Conservation (phyloP, 768 basidiomycete species). For the Termitomyces sp. region DNA sequence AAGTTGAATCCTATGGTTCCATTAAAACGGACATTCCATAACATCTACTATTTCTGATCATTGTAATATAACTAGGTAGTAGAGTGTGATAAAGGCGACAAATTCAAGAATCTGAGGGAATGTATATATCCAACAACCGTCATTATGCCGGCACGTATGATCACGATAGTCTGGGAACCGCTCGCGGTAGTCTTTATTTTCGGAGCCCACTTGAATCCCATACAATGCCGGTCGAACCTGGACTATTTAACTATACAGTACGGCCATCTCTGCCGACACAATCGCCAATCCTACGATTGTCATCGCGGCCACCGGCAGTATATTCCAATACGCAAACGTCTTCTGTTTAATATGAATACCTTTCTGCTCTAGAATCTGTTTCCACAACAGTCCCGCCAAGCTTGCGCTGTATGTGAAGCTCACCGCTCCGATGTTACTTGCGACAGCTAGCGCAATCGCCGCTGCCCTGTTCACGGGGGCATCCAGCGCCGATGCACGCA, state of each 20-base stretch:
- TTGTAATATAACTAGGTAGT: neutral
- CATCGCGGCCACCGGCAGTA: conserved; percentile 57
- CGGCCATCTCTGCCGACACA: conserved; percentile 72
- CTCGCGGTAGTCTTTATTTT: neutral
- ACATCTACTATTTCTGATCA: neutral
- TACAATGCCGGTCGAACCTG: neutral
- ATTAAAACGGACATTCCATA: neutral
- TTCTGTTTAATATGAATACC: conserved; percentile 51
- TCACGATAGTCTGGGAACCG: neutral
- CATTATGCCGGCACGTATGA: neutral
- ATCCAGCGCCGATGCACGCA: conserved; percentile 44
- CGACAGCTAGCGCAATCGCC: conserved; percentile 72
- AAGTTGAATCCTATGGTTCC: neutral
- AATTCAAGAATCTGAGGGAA: neutral
- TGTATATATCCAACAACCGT: neutral
- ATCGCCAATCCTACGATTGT: conserved; percentile 62
- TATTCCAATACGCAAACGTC: conserved; percentile 72
- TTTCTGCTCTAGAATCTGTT: conserved; percentile 66
- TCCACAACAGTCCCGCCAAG: conserved; percentile 86
- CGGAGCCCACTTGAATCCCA: neutral
- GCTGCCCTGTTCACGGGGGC: conserved; percentile 41
- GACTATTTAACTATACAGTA: conserved; percentile 27
- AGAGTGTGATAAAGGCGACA: neutral
- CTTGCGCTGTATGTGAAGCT: conserved; percentile 85
- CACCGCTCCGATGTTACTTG: conserved; percentile 88